These are phyloP conservation scores for Primulina eburnea DNA, from an alignment of 257 asterid genomes.

Conservation along the genomic window DNA sequence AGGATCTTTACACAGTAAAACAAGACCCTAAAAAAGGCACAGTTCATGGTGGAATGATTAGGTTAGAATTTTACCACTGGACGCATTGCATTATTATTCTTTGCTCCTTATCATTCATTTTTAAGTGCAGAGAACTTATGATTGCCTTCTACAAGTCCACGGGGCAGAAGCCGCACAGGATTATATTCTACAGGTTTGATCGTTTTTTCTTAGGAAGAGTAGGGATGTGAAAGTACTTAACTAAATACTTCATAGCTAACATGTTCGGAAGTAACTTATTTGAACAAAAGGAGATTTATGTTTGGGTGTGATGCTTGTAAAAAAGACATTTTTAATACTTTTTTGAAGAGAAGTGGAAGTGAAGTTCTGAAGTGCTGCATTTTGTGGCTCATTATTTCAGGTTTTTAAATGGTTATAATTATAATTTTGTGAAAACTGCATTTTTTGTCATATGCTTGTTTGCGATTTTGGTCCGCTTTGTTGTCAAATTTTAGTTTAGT, in stretches of 20 bases:
- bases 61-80: slow-evolving; percentile 34
- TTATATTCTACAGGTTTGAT: slow-evolving; percentile 69
- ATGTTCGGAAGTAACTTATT: too few species aligned
- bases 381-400: not conserved
- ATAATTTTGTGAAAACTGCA: too few species aligned
- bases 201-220: not conserved
- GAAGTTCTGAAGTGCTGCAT: not conserved
- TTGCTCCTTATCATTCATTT: not conserved
- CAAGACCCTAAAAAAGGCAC: slow-evolving; percentile 39
- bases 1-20: slow-evolving; percentile 42
- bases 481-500: too few species aligned
- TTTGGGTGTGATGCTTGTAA: too few species aligned
- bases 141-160: slow-evolving; percentile 43
- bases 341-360: not conserved
- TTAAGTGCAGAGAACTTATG: slow-evolving; percentile 52
- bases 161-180: slow-evolving; percentile 43
- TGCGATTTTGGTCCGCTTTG: too few species aligned
- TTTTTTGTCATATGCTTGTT: too few species aligned
- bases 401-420: not conserved
- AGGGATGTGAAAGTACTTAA: not conserved
- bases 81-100: too few species aligned
- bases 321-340: too few species aligned
- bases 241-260: not conserved
- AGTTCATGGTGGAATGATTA: slow-evolving; percentile 62
- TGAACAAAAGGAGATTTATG: too few species aligned